A percentile compares a stretch with the other conserved stretches of the same genome.
phyloP scores from a whole-genome alignment of 2,329 filamentous ascomycete genomes.

The Colletotrichum gigasporum region DNA sequence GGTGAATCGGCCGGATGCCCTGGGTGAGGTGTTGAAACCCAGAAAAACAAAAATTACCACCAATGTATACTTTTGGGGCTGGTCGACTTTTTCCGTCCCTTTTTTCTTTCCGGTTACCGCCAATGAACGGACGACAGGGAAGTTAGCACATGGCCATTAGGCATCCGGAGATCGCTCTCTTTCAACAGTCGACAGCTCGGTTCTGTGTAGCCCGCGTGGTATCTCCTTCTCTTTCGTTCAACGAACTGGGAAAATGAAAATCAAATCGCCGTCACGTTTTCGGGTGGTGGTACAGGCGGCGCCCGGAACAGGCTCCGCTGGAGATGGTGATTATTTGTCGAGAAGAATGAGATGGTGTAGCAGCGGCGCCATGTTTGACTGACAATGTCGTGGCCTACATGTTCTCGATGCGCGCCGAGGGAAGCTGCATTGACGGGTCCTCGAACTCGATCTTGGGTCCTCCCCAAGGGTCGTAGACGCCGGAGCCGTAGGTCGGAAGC shows the following conservation, averaged over 20 bases:
- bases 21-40: slow-evolving; percentile 8
- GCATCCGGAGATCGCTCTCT: not conserved
- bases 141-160: not conserved
- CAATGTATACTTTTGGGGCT: slow-evolving; percentile 21
- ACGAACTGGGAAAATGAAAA: slow-evolving; percentile 28
- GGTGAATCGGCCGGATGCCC: not conserved
- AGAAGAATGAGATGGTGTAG: not conserved
- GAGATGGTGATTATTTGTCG: slow-evolving; percentile 4
- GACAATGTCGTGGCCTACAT: slow-evolving; percentile 47
- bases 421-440: slow-evolving; percentile 67
- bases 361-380: not conserved
- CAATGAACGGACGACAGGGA: not conserved
- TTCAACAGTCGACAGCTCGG: slow-evolving; percentile 33
- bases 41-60: slow-evolving; percentile 16
- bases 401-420: slow-evolving; percentile 65
- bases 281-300: slow-evolving; percentile 23
- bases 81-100: slow-evolving; percentile 11
- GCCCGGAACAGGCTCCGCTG: not conserved
- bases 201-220: slow-evolving; percentile 42
- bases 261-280: slow-evolving; percentile 27
- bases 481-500: slow-evolving; percentile 58
- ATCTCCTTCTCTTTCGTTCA: slow-evolving; percentile 37
- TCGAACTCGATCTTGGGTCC: slow-evolving; percentile 65
- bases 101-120: slow-evolving; percentile 5
- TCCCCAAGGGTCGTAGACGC: slow-evolving; percentile 62